Evolutionary conservation across 2,329 filamentous ascomycete genomes (phyloP).

Genomic region (Trichoderma breve): DNA sequence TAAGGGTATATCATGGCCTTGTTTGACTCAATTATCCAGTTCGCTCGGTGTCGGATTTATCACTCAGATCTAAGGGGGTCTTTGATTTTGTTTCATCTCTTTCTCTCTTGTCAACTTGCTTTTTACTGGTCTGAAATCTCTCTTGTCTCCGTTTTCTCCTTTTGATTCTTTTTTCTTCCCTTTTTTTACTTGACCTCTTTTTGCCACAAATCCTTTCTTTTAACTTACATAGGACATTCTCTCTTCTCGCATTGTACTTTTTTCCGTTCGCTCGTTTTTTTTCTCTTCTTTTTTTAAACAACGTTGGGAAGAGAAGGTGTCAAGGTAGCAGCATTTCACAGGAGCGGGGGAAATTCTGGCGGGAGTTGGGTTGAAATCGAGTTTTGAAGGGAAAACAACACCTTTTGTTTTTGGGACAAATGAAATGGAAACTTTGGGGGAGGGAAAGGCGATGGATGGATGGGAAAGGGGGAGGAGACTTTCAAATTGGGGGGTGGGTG

Average conservation of each 20-base stretch:
- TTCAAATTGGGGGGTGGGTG: background rate
- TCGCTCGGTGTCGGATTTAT: conserved; percentile 27
- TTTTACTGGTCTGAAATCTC: conserved; percentile 21
- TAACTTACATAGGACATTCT: conserved; percentile 13
- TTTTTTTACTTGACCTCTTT: background rate
- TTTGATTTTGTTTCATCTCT: conserved; percentile 21
- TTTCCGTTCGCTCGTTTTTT: conserved; percentile 9
- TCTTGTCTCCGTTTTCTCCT: conserved; percentile 25
- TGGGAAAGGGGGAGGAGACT: background rate
- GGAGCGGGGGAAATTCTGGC: conserved; percentile 9
- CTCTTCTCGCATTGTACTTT: conserved; percentile 13
- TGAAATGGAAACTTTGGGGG: conserved; percentile 2
- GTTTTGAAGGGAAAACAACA: background rate
- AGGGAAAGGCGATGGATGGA: background rate
- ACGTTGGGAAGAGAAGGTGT: conserved; percentile 4
- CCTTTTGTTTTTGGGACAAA: background rate
- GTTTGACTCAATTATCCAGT: conserved; percentile 36
- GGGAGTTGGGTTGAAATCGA: conserved; percentile 12
- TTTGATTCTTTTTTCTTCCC: conserved; percentile 9
- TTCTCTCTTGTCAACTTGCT: conserved; percentile 22
- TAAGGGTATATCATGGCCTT: conserved; percentile 41
- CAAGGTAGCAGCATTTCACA: conserved; percentile 15
- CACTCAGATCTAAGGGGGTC: conserved; percentile 17
- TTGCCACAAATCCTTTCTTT: background rate
- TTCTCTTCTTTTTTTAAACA: background rate